These are phyloP conservation scores for Dendrobium nobile DNA, from an alignment of 106 monocot genomes.

Conservation along the genomic window DNA sequence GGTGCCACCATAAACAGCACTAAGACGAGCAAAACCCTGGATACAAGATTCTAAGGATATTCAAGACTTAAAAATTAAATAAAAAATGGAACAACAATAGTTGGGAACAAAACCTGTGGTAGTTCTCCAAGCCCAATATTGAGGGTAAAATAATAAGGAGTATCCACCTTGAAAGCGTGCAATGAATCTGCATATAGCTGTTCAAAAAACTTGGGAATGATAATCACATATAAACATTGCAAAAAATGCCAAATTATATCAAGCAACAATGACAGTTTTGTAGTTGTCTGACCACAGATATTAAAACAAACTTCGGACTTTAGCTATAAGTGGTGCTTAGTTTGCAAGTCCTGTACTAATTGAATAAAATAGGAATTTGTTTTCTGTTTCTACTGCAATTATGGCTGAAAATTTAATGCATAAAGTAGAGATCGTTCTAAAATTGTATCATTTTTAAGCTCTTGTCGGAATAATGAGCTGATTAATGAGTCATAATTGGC, in stretches of 20 bases:
- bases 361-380: not conserved
- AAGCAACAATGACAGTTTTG: not conserved
- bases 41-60: not conserved
- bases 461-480: no score
- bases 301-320: not conserved
- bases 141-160: conserved; percentile 82
- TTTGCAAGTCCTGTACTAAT: no score
- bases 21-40: conserved; percentile 80
- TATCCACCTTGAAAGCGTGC: conserved; percentile 79
- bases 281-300: not conserved
- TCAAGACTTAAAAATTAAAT: not conserved
- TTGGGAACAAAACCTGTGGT: conserved; percentile 58
- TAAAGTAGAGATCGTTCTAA: no score
- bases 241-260: not conserved
- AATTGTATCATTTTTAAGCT: no score
- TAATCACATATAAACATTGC: not conserved
- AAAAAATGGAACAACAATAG: not conserved
- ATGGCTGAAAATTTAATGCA: no score
- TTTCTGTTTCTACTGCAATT: not conserved
- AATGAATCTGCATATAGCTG: conserved; percentile 85
- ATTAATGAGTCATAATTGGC: no score
- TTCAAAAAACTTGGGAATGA: conserved; percentile 8
- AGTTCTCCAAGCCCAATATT: conserved; percentile 84
- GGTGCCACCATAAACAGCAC: conserved; percentile 91
- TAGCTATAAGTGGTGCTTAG: not conserved